These are phyloP conservation scores for Aegilops sharonensis DNA, from an alignment of 176 grass and related monocot species.

Conservation along the genomic window DNA sequence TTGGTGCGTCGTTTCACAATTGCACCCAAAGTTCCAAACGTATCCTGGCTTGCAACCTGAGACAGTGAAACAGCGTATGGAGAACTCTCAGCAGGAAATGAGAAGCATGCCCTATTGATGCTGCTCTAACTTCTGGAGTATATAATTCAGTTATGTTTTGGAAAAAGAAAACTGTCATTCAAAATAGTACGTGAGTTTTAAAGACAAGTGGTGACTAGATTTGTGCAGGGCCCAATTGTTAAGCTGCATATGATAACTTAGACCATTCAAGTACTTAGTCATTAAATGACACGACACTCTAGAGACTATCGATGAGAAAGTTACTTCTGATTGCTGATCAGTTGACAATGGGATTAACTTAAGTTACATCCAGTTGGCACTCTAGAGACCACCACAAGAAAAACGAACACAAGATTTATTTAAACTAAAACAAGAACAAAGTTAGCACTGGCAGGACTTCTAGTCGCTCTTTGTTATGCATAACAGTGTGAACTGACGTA, in stretches of 20 bases:
- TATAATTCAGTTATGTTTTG: not conserved
- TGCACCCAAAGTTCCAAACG: conserved; percentile 93
- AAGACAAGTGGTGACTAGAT: not conserved
- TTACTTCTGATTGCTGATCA: conserved; percentile 2
- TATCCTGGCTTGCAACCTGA: conserved; percentile 98
- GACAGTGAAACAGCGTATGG: conserved; percentile 22
- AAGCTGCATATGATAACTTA: not conserved
- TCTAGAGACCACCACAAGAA: too few species aligned
- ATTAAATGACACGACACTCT: conserved; percentile 1
- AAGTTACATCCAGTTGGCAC: conserved; percentile 17
- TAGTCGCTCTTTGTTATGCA: not conserved
- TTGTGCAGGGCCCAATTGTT: not conserved
- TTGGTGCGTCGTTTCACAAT: conserved; percentile 85
- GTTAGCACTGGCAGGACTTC: conserved; percentile 17
- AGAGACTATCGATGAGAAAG: not conserved
- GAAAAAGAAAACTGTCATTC: not conserved
- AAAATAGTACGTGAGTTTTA: not conserved
- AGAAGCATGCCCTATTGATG: conserved; percentile 7
- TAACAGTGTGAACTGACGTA: conserved; percentile 9
- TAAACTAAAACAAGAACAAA: not conserved
- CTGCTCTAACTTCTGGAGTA: conserved; percentile 11
- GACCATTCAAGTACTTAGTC: not conserved
- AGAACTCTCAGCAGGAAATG: conserved; percentile 20
- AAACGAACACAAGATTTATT: too few species aligned
- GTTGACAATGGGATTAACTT: not conserved